These are phyloP conservation scores for Ustilago crameri DNA, from an alignment of 1,284 basidiomycete genomes.

Conservation along the genomic window DNA sequence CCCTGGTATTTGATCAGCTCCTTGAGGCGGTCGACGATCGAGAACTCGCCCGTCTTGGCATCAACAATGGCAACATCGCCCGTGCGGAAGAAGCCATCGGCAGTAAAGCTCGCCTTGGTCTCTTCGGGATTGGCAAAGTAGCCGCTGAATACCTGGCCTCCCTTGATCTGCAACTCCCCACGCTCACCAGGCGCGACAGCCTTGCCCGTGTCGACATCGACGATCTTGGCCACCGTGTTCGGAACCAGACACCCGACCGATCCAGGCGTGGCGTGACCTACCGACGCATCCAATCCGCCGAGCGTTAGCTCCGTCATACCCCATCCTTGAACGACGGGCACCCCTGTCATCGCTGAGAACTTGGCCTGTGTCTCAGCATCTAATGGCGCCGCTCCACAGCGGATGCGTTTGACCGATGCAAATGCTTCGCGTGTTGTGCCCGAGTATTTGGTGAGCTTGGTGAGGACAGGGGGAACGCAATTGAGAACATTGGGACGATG, in stretches of 20 bases:
- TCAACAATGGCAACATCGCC: conserved; percentile 58
- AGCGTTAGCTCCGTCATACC: conserved; percentile 57
- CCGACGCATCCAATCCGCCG: conserved; percentile 31
- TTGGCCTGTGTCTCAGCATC: conserved; percentile 31
- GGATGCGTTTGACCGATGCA: conserved; percentile 17
- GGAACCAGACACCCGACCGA: conserved; percentile 43
- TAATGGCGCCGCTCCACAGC: conserved; percentile 48
- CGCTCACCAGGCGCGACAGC: conserved; percentile 29
- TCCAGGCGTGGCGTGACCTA: conserved; percentile 24
- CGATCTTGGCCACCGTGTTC: conserved; percentile 26
- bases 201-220: conserved; percentile 37
- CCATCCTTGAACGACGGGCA: conserved; percentile 43
- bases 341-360: conserved; percentile 36
- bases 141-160: conserved; percentile 41
- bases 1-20: conserved; percentile 66
- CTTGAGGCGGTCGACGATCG: conserved; percentile 63
- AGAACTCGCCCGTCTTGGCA: conserved; percentile 37
- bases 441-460: conserved; percentile 30
- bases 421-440: conserved; percentile 16
- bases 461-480: conserved; percentile 43
- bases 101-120: conserved; percentile 76
- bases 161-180: conserved; percentile 49
- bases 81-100: conserved; percentile 61
- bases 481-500: conserved; percentile 30
- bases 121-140: conserved; percentile 49